phyloP scores from a whole-genome alignment of 1,284 basidiomycete genomes.

The Chiua sp. region DNA sequence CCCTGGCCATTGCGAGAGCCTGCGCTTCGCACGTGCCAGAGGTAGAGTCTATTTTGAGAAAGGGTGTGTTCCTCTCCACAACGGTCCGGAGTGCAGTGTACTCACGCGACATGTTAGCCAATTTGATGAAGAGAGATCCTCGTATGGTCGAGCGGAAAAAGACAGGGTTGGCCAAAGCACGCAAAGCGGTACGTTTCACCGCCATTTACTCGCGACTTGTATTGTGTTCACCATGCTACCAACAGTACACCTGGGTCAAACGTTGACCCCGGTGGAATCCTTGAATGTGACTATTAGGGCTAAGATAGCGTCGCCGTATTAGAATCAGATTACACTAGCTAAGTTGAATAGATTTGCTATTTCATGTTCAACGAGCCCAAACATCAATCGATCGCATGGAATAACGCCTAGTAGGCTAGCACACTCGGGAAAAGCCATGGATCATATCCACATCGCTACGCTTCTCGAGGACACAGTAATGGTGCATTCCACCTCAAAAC shows the following conservation, averaged over 20 bases:
- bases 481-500: too few relatives aligned
- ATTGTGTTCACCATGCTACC: not conserved
- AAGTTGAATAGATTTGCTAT: too few relatives aligned
- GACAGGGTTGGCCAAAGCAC: conserved; percentile 90
- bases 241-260: conserved; percentile 94
- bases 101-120: conserved; percentile 56
- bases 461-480: too few relatives aligned
- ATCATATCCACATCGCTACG: too few relatives aligned
- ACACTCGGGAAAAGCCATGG: too few relatives aligned
- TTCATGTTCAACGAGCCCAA: too few relatives aligned
- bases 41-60: conserved; percentile 68
- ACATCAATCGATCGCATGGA: too few relatives aligned
- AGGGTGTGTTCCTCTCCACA: conserved; percentile 59
- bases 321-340: too few relatives aligned
- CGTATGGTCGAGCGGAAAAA: conserved; percentile 99
- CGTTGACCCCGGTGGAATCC: conserved; percentile 57
- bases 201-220: not conserved
- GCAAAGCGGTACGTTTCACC: conserved; percentile 79
- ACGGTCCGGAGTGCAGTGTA: not conserved
- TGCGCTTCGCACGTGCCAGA: conserved; percentile 75
- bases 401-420: too few relatives aligned
- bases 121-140: conserved; percentile 89
- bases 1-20: conserved; percentile 85
- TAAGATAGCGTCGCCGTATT: too few relatives aligned
- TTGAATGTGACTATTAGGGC: too few relatives aligned